Conservation (phyloP, 164 flowering plant genomes). For the Vitis labrusca region DNA sequence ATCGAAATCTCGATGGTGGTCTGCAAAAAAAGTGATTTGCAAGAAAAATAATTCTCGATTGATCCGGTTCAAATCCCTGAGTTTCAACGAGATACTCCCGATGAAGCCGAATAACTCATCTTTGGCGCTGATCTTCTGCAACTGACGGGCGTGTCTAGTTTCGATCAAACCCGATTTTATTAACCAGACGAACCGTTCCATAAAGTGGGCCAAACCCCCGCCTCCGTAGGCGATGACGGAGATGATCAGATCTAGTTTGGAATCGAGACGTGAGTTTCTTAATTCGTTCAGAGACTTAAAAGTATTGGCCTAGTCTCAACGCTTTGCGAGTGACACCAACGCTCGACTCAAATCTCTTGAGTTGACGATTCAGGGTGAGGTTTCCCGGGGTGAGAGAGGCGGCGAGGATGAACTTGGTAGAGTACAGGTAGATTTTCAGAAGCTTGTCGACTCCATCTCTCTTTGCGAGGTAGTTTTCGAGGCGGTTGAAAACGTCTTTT, state of each 20-base stretch:
- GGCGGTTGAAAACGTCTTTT: conserved; percentile 61
- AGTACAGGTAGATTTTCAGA: conserved; percentile 90
- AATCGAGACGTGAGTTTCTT: conserved; percentile 26
- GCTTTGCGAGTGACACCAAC: conserved; percentile 91
- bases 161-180: conserved; percentile 78
- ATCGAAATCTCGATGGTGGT: conserved; percentile 39
- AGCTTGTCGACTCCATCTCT: conserved; percentile 97
- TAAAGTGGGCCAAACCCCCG: conserved; percentile 78
- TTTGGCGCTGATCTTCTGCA: conserved; percentile 77
- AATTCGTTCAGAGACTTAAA: conserved; percentile 84
- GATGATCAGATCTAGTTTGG: conserved; percentile 36
- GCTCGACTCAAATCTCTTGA: conserved; percentile 78
- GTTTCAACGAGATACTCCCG: conserved; percentile 71
- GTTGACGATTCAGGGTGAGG: conserved; percentile 36
- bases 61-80: conserved; percentile 57
- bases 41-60: conserved; percentile 42
- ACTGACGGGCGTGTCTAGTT: conserved; percentile 21
- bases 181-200: conserved; percentile 85
- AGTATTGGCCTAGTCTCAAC: conserved; percentile 85
- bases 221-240: conserved; percentile 74
- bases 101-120: conserved; percentile 76
- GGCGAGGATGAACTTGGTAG: conserved; percentile 77
- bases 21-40: conserved; percentile 35
- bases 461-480: conserved; percentile 78
- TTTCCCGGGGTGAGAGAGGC: conserved; percentile 47